Base-by-base conservation (phyloP, 768 basidiomycete genomes). In the Calvatia gigantea region DNA sequence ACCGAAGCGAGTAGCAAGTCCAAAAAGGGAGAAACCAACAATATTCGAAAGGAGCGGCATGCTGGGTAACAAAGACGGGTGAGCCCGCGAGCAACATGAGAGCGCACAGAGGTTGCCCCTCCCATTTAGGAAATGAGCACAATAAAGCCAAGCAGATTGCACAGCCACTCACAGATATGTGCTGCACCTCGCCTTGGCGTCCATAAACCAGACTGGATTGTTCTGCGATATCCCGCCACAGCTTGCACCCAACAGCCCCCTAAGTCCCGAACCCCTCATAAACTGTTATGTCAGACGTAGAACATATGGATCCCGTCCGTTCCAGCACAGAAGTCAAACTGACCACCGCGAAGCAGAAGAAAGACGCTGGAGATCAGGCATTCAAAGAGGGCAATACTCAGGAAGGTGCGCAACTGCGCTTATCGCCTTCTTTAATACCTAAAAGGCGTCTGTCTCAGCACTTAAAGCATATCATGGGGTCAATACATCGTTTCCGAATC, bases 1-100 rank as follows among this genome's bases (percentile, higher is more conserved):
- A 63, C 90, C 91, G 58, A 93, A 76, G 57, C 94, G 81, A 17
- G 87, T 85, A 19, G 86, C 85, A 56, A 97, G 86, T 39, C 94
- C 94, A 65, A 93, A 87, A 54, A 80, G 70, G 2, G 90, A 88
- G 71, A 91, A 91, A 38, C 90, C 89, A 65, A 91, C 68, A 59
- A 92, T 71, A 65, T 82, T 89, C 47, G 82, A 73, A 54, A 88
- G 73, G 65, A 91, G 72, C 38, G 87, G 67, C 85, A 89, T 90
- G 58, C n/a, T 61, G 39, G 42, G 51, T n/a, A 42, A 54, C 58
- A 45, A 50, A 43, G 35, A 60, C 60, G 57, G 51, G 32, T 44
- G 43, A 44, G 48, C 44, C 41, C 57, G 54, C 46, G 57, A 61
- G 47, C 46, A 54, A 35, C 53, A 50, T 48, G 57, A 57, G 58